Evolutionary conservation across 305 asterid genomes (phyloP), one percentile per base, ranked within the genome.

Genomic region (Fraxinus baroniana): DNA sequence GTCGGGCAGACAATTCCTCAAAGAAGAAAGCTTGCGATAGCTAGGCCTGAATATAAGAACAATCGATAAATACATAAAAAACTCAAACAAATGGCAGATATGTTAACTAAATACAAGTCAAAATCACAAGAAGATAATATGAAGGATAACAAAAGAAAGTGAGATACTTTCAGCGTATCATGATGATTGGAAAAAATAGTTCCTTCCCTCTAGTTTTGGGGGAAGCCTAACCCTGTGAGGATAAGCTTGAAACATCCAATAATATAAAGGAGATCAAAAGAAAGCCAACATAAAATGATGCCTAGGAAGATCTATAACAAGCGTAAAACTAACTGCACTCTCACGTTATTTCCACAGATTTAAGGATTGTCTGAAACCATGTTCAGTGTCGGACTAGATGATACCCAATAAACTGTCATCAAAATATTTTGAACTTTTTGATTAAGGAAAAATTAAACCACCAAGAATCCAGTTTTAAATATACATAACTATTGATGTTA

Each of bases 11-110:
- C 76, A 90, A 79, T 87, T 86, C 90, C 98, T 93, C 87, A 95
- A 84, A 72, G 91, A 89, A 87, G 97, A 92, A 85, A 95, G 97
- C 88, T 94, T 95, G 80, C 98, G 89, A 89, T 95, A 95, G 92
- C 98, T 95, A 75, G 99, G 99, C 97, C 99, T 95, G 85, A 84
- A 80, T 78, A 87, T 81, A 78, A 64, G 78, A 73, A 87, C 64
- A 88, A 68, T 32, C 49, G 55, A 78, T 26, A 83, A 72, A 87
- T 74, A 74, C 76, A 79, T 80, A 60, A 33, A 46, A 73, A 37
- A 80, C 46, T 18, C 55, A 77, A 78, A 79, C 49, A 80, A 80
- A 62, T 57, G 79, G 46, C 75, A 33, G 57, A 20, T 73, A 55
- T 37, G 77, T 73, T 4, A 52, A 83, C n/a, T 78, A 73, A 78